A percentile compares a stretch with the other conserved stretches of the same genome.
Evolutionary conservation across 2,329 filamentous ascomycete genomes (phyloP).

Genomic region (Phialocephala sp.): DNA sequence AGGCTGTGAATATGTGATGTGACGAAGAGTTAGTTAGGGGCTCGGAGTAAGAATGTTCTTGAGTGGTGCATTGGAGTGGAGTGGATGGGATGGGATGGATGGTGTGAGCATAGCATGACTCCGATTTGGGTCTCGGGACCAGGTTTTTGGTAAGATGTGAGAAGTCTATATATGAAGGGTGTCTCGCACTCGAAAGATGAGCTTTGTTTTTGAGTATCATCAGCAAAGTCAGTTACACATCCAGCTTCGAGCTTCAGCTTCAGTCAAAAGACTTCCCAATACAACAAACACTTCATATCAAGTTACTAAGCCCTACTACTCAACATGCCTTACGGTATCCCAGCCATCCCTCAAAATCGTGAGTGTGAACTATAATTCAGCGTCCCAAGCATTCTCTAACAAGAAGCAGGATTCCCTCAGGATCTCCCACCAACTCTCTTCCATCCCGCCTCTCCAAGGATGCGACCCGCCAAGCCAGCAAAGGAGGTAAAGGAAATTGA

Average conservation of each 20-base stretch:
- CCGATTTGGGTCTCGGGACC: conserved; percentile 1
- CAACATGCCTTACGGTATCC: conserved; percentile 29
- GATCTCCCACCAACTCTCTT: conserved; percentile 34
- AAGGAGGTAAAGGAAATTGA: conserved; percentile 26
- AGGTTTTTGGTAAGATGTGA: neutral
- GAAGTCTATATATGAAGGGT: conserved; percentile 23
- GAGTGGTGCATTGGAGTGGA: neutral
- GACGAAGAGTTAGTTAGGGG: conserved; percentile 1
- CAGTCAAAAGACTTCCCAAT: conserved; percentile 2
- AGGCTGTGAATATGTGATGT: neutral
- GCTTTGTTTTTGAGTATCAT: conserved; percentile 19
- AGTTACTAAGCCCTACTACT: conserved; percentile 2
- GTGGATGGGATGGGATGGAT: neutral
- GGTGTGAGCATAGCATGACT: conserved; percentile 14
- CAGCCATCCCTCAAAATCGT: conserved; percentile 26
- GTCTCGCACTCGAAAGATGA: conserved; percentile 12
- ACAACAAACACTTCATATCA: conserved; percentile 1
- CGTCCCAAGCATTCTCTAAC: conserved; percentile 13
- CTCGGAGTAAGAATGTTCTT: conserved; percentile 14
- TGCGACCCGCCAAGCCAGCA: conserved; percentile 25
- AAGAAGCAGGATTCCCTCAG: conserved; percentile 31
- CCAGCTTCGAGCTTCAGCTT: neutral
- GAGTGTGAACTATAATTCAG: conserved; percentile 13
- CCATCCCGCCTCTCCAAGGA: conserved; percentile 37
- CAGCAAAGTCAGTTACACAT: conserved; percentile 8